Percentiles rank a stretch among this genome's conserved stretches.
phyloP scores from a whole-genome alignment of 805 yeast species.

The Lachancea waltii region DNA sequence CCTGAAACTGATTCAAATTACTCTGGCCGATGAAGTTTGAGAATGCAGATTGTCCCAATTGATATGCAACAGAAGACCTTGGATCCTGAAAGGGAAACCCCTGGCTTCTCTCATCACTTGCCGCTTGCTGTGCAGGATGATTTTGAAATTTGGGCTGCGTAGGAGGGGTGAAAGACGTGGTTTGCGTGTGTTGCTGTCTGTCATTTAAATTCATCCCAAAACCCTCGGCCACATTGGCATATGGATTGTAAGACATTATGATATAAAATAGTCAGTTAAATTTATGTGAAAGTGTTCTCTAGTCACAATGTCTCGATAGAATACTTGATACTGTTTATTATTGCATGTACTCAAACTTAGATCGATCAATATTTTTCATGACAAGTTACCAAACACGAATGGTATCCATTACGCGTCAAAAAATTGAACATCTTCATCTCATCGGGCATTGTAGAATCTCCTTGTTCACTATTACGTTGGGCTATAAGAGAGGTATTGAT shows the following conservation, averaged over 20 bases:
- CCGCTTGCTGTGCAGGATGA: slow-evolving; percentile 1
- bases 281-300: too few relatives aligned
- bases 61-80: slow-evolving; percentile 76
- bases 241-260: slow-evolving; percentile 45
- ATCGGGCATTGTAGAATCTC: not conserved
- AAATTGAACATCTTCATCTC: not conserved
- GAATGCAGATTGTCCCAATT: slow-evolving; percentile 80
- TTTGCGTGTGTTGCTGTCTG: slow-evolving; percentile 5
- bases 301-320: too few relatives aligned
- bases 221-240: slow-evolving; percentile 30
- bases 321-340: too few relatives aligned
- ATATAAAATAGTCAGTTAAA: too few relatives aligned
- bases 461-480: too few relatives aligned
- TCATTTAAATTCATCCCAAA: slow-evolving; percentile 14
- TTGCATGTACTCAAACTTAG: too few relatives aligned
- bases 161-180: slow-evolving; percentile 16
- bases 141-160: slow-evolving; percentile 13
- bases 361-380: not conserved
- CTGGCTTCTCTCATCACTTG: slow-evolving; percentile 12
- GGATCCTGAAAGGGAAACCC: slow-evolving; percentile 64
- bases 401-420: not conserved
- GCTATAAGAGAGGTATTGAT: too few relatives aligned
- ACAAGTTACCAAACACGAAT: not conserved
- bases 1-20: slow-evolving; percentile 49
- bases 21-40: slow-evolving; percentile 40